Evolutionary conservation across 1,284 basidiomycete genomes (phyloP).

Genomic region (Mycena citricolor): DNA sequence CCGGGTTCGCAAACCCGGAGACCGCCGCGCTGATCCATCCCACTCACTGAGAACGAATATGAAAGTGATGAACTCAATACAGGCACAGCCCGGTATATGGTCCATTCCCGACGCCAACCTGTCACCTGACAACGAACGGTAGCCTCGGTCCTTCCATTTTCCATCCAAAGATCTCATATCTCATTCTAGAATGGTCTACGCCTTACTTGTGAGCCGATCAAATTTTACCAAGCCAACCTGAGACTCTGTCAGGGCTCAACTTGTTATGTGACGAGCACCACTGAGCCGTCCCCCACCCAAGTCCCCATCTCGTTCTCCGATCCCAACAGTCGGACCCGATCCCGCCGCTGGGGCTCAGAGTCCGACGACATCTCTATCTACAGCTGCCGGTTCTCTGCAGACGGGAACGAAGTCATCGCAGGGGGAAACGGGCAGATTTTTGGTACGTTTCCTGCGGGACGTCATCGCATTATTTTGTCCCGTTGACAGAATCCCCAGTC

Average conservation of each 20-base stretch:
- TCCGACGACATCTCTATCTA: conserved; percentile 71
- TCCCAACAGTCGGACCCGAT: conserved; percentile 29
- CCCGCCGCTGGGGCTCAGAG: conserved; percentile 39
- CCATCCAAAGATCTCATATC: conserved; percentile 5
- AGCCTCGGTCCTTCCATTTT: conserved; percentile 12
- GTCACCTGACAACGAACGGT: conserved; percentile 89
- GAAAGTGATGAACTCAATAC: conserved; percentile 77
- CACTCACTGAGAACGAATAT: conserved; percentile 60
- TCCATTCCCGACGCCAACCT: conserved; percentile 95
- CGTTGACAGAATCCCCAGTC: conserved; percentile 46
- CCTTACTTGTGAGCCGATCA: conserved; percentile 28
- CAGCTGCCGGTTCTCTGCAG: conserved; percentile 93
- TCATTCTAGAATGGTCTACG: conserved; percentile 81
- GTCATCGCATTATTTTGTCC: not conserved
- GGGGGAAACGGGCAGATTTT: conserved; percentile 78
- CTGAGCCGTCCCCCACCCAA: conserved; percentile 70
- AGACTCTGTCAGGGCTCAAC: conserved; percentile 48
- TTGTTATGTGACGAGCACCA: conserved; percentile 84
- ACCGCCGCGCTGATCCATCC: conserved; percentile 19
- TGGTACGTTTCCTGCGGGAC: conserved; percentile 47
- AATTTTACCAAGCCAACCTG: conserved; percentile 8
- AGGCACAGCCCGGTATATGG: conserved; percentile 78
- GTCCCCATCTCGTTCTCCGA: conserved; percentile 74
- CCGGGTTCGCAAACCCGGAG: conserved; percentile 38
- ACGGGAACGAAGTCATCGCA: conserved; percentile 88